Evolutionary conservation across 306 rosid genomes (phyloP).

Genomic region (Citrullus colocynthis): DNA sequence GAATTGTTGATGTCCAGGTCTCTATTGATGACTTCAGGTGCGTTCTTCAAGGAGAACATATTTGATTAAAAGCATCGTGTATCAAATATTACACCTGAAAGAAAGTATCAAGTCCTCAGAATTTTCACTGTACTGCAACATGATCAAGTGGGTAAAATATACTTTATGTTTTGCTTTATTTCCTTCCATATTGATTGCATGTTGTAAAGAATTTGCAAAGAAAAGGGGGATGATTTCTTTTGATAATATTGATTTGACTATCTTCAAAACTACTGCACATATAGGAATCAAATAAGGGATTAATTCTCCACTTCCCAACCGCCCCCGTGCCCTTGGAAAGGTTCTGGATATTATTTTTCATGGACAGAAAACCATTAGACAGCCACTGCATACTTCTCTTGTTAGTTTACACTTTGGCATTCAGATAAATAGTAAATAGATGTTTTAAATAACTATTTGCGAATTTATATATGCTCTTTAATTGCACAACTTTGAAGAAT

Average conservation of each 20-base stretch:
- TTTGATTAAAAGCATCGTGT: neutral
- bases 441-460: neutral
- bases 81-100: neutral
- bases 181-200: neutral
- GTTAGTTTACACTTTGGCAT: neutral
- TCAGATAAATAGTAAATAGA: neutral
- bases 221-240: neutral
- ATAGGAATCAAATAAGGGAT: neutral
- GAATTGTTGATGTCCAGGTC: neutral
- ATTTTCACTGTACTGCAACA: neutral
- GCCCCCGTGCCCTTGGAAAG: neutral
- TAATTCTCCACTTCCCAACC: slow-evolving; percentile 1
- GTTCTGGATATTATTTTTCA: neutral
- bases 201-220: neutral
- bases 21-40: neutral
- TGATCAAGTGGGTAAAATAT: slow-evolving; percentile 3
- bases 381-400: neutral
- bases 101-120: neutral
- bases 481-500: neutral
- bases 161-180: neutral
- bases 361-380: neutral
- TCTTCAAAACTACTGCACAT: neutral
- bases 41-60: neutral
- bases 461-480: neutral
- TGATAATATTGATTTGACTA: neutral